These are phyloP conservation scores for Acaromyces ingoldii DNA, from an alignment of 1,284 basidiomycete species.

Conservation along the genomic window DNA sequence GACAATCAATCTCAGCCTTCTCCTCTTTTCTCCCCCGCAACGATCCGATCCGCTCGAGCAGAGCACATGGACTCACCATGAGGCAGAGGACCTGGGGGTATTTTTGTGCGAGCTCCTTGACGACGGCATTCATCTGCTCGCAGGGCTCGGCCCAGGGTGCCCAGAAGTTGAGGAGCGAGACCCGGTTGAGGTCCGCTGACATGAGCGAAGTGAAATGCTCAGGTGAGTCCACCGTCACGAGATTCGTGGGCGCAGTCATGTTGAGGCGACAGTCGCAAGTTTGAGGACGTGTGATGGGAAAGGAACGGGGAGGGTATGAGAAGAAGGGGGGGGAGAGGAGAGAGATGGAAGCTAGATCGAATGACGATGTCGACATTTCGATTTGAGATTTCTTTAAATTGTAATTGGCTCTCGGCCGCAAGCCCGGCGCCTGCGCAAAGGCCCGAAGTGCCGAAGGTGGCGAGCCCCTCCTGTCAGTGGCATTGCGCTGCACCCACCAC, in stretches of 20 bases:
- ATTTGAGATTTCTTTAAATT: too few relatives aligned
- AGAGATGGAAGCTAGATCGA: neutral
- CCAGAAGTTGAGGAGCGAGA: slow-evolving; percentile 50
- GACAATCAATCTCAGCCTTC: neutral
- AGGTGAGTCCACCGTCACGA: slow-evolving; percentile 44
- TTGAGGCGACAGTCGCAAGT: neutral
- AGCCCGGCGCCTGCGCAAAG: too few relatives aligned
- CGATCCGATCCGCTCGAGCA: neutral
- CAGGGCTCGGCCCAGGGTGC: slow-evolving; percentile 51
- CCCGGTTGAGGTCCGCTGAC: slow-evolving; percentile 42
- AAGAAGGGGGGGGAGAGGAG: neutral
- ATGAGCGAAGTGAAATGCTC: slow-evolving; percentile 43
- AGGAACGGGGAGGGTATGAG: neutral
- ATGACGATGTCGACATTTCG: neutral
- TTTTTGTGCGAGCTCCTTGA: slow-evolving; percentile 61
- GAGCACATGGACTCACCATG: slow-evolving; percentile 56
- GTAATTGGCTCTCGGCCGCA: too few relatives aligned
- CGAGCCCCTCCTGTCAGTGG: too few relatives aligned
- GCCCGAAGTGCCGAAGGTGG: too few relatives aligned
- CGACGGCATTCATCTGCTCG: slow-evolving; percentile 49
- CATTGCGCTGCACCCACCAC: neutral
- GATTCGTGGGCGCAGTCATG: slow-evolving; percentile 15
- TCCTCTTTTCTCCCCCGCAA: neutral
- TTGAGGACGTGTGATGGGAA: neutral
- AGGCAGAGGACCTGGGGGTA: slow-evolving; percentile 68